A percentile compares a stretch with the other conserved stretches of the same genome.
phyloP scores from a whole-genome alignment of 495 filamentous ascomycete species.

The Daldinia bambusicola region DNA sequence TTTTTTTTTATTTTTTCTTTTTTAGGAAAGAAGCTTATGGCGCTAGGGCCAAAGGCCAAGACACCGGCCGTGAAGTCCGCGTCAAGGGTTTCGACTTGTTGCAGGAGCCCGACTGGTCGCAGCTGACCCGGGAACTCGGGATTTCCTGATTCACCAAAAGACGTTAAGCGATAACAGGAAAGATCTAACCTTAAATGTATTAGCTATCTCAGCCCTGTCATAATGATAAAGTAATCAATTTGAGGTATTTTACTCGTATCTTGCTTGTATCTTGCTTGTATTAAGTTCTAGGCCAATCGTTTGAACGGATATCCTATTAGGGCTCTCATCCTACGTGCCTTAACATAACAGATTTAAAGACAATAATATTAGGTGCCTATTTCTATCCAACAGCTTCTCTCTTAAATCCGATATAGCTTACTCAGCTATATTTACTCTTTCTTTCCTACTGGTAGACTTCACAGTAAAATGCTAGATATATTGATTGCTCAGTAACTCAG shows the following conservation, averaged over 20 bases:
- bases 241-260: constrained; percentile 21
- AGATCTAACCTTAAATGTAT: constrained; percentile 1
- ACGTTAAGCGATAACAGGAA: constrained; percentile 14
- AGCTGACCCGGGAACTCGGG: constrained; percentile 28
- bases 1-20: constrained; percentile 28
- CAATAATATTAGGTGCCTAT: no score
- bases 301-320: constrained; percentile 11
- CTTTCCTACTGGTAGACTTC: no score
- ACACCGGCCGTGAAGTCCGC: constrained; percentile 20
- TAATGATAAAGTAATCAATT: background rate
- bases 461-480: no score
- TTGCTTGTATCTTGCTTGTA: constrained; percentile 10
- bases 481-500: background rate
- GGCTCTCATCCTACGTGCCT: no score
- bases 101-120: constrained; percentile 8
- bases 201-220: constrained; percentile 17
- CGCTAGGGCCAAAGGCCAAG: constrained; percentile 30
- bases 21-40: constrained; percentile 31
- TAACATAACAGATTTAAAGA: no score
- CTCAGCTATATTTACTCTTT: no score
- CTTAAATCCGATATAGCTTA: no score
- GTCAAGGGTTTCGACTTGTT: constrained; percentile 11
- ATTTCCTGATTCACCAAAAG: constrained; percentile 16
- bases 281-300: background rate
- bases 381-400: no score